Base-by-base conservation (phyloP, 2,329 filamentous ascomycete species). In the Westerdykella aurantiaca region DNA sequence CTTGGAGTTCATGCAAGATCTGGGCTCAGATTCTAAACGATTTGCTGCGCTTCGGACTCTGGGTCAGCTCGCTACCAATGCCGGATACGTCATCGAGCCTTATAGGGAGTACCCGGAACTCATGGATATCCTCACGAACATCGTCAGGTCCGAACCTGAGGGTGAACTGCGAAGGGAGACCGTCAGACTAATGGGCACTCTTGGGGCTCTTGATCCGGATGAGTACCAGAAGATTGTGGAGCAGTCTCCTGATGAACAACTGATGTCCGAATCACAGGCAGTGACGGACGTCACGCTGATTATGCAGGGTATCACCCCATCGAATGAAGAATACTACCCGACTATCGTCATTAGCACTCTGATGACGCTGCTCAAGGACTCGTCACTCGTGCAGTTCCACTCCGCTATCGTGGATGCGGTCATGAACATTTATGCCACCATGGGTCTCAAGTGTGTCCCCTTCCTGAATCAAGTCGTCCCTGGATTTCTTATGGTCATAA, bases 321-420 rank as follows among this genome's bases (percentile, higher is more conserved):
- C 91, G 0, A 95, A 88, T 60, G 95, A 98, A 61, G 93, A 98
- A 58, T 98, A 98, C 68, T 98, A 95, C 61, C 93, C 93, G 0
- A 98, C 93, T 0, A 89, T 98, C 14, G 93, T 96, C 38, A 96
- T 98, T 63, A 95, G 95, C 58, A 94, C 93, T 1, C 77, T 98
- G 10, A 82, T 98, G 58, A 85, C 89, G 44, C 90, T 98, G 53
- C 72, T 98, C 31, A 94, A 91, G 58, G 93, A 98, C 56, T 82
- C 83, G 21, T 97, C 93, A 0, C 75, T 98, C 4, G 81, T 85
- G 11, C 87, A 94, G 59, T 91, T 95, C 57, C 94, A 98, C 60
- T 91, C 89, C 4, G 82, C 85, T 10, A 91, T 97, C 12, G 93
- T 98, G 41, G 93, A 97, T 65, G 93, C 93, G 5, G 94, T 98